phyloP scores from a whole-genome alignment of 1,284 basidiomycete genomes.

The Mycena sp. region DNA sequence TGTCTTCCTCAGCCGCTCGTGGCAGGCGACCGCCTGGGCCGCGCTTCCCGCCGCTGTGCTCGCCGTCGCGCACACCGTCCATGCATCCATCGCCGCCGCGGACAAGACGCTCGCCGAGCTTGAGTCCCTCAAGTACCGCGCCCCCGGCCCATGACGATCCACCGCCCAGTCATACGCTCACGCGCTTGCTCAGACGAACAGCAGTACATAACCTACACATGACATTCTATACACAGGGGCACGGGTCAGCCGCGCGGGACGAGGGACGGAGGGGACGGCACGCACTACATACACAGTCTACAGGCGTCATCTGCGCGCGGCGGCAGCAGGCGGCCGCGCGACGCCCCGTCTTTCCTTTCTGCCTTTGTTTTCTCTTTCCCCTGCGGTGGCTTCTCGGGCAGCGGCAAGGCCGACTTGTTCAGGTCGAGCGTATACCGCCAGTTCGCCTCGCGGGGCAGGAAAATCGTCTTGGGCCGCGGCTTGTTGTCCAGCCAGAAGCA shows the following conservation, averaged over 20 bases:
- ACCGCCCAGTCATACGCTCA: too few relatives aligned
- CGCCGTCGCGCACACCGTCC: slow-evolving; percentile 53
- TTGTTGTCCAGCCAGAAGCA: slow-evolving; percentile 40
- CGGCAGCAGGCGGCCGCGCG: too few relatives aligned
- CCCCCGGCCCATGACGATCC: slow-evolving; percentile 57
- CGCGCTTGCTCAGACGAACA: too few relatives aligned
- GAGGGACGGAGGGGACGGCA: too few relatives aligned
- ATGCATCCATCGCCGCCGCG: slow-evolving; percentile 52
- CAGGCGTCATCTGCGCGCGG: too few relatives aligned
- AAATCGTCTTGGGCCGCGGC: not conserved
- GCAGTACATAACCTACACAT: too few relatives aligned
- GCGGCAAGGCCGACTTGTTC: slow-evolving; percentile 5
- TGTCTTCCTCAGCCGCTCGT: slow-evolving; percentile 55
- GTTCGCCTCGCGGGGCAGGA: slow-evolving; percentile 13
- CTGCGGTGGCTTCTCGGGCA: not conserved
- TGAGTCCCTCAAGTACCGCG: slow-evolving; percentile 61
- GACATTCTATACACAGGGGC: too few relatives aligned
- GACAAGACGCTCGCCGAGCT: slow-evolving; percentile 58
- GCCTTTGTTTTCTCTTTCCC: not conserved
- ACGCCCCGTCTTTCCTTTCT: too few relatives aligned
- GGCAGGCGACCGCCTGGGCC: slow-evolving; percentile 65
- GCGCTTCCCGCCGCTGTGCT: slow-evolving; percentile 51
- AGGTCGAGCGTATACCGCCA: slow-evolving; percentile 18
- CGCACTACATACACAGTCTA: too few relatives aligned
- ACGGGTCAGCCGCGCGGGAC: too few relatives aligned